Evolutionary conservation across 208 protist genomes (phyloP), one percentile per base, ranked within the genome.

Genomic region (Strigomonas culicis): DNA sequence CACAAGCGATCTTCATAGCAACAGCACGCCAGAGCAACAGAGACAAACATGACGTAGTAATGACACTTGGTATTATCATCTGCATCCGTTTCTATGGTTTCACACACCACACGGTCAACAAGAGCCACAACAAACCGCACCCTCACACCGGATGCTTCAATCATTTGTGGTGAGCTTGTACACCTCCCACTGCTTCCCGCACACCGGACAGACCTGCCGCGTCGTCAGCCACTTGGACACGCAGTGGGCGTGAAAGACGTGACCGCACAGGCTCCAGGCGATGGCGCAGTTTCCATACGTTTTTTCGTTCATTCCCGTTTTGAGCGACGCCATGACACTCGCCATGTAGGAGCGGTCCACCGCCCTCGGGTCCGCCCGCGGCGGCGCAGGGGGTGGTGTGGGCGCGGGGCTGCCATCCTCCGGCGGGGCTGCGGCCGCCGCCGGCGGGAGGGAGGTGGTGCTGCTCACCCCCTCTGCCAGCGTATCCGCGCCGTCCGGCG

Each of bases 221-320:
- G 75, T 74, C n/a, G 60, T 59, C 44, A 77, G 61, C 84, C 86
- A 93, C 17, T 68, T 72, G 15, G 69, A 53, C 24, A 93, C 68
- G 60, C 86, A 93, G 68, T 90, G 86, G 19, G 75, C 73, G 72
- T 93, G 86, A 61, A 88, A 93, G 2, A 84, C 65, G 59, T 93
- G 86, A 1, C 77, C 75, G 41, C 86, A 93, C 52, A 46, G 59
- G 22, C 86, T 83, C 97, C 97, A 99, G 11, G 94, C 96, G 13
- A 98, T 92, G 25, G 60, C 57, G 47, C 77, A 82, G 64, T 59
- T 36, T 10, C 43, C 59, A 4, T 36, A 36, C 49, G 39, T 41
- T 36, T 44, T 44, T 2, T 44, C 39, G 32, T 43, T 43, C 53
- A 32, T 59, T 66, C 17, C 63, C 60, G 53, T 50, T 8, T 53